phyloP scores from a whole-genome alignment of 345 rosid genomes.

The Chamaenerion angustifolium region DNA sequence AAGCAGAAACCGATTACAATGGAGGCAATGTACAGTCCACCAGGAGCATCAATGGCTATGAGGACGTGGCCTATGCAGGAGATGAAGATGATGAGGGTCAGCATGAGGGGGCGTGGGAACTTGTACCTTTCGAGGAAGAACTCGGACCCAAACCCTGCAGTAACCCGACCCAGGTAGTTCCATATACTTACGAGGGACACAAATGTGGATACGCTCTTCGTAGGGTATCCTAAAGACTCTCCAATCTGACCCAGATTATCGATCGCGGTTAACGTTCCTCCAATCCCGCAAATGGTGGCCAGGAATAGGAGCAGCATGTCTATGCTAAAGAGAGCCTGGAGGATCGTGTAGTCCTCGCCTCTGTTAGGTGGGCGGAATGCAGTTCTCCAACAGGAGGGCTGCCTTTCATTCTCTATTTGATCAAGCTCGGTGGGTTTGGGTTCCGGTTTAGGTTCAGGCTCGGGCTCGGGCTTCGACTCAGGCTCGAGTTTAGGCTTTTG shows the following conservation, averaged over 20 bases:
- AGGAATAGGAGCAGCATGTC: slow-evolving; percentile 51
- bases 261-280: slow-evolving; percentile 44
- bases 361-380: slow-evolving; percentile 33
- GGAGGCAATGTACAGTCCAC: slow-evolving; percentile 38
- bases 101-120: slow-evolving; percentile 33
- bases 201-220: slow-evolving; percentile 26
- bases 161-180: slow-evolving; percentile 47
- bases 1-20: slow-evolving; percentile 40
- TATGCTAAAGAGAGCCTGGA: slow-evolving; percentile 41
- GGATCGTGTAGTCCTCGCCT: slow-evolving; percentile 49
- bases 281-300: slow-evolving; percentile 44
- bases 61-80: slow-evolving; percentile 41
- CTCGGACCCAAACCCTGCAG: slow-evolving; percentile 42
- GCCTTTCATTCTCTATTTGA: slow-evolving; percentile 8
- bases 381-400: slow-evolving; percentile 37
- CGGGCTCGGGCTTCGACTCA: background rate
- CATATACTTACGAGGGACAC: slow-evolving; percentile 57
- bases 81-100: slow-evolving; percentile 29
- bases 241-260: slow-evolving; percentile 67
- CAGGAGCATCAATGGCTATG: slow-evolving; percentile 29
- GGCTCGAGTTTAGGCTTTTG: background rate
- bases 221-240: slow-evolving; percentile 36
- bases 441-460: background rate
- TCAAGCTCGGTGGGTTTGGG: too few species aligned
- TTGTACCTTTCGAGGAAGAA: slow-evolving; percentile 27